Evolutionary conservation across 2,329 filamentous ascomycete species (phyloP), one percentile per base, ranked within the genome.

Genomic region (Penicillium sp.): DNA sequence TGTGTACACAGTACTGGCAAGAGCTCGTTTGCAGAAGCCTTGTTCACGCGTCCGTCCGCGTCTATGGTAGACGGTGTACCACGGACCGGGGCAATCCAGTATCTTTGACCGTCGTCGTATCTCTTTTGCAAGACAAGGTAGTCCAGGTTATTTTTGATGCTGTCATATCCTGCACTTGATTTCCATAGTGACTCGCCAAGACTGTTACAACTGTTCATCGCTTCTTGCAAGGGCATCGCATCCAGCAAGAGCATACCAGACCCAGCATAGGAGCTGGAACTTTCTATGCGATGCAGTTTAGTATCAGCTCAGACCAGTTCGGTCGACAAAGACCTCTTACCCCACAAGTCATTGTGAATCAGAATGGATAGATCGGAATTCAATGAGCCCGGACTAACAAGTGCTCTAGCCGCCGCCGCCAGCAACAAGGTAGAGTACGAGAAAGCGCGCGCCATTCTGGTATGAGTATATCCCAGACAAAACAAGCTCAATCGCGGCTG

Each of bases 261-360:
- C 16, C 19, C 47, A 44, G 59, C 56, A 37, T 50, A 44, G 31
- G 63, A 55, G 39, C 64, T 66, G 11, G 58, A 37, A n/a, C 35
- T 50, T 50, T 66, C 65, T 67, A 27, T 52, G n/a, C 9, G 6
- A 16, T 27, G 1, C 2, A 24, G 4, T 22, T 52, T 14, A 35
- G n/a, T 18, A n/a, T 16, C 7, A 22, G 22, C 9, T 3, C 6
- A 3, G 11, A 13, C 2, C 4, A n/a, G 22, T 16, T 3, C 4
- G 11, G 19, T 18, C 3, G 19, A 11, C 10, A 16, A 7, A 24
- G 4, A 10, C 9, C n/a, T 4, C 14, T 24, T 41, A 67, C 65
- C 60, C 54, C 50, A 33, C 18, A 66, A 40, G 33, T 67, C 65
- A 63, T 67, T 67, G 9, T 67, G 63, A 24, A 67, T 65, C 16